Percentiles rank a stretch among this genome's conserved stretches.
Conservation (phyloP, 441 rosid genomes). For the Gossypium davidsonii region DNA sequence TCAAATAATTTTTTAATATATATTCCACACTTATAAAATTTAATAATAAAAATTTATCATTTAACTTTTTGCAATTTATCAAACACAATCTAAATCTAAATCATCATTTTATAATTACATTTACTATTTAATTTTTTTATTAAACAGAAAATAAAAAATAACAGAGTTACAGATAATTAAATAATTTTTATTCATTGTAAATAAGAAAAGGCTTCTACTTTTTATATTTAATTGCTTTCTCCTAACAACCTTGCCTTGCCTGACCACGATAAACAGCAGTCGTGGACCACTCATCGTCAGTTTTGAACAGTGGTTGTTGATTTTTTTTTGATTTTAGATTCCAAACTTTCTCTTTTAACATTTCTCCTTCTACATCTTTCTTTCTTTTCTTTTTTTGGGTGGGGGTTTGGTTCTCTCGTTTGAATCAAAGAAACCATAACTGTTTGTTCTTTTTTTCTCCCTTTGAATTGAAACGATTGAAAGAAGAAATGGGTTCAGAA, state of each 20-base stretch:
- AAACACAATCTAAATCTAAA: no score
- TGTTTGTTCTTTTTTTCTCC: background rate
- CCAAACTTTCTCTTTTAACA: background rate
- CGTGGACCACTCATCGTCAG: background rate
- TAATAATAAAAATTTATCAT: no score
- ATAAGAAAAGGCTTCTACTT: background rate
- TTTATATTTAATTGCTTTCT: background rate
- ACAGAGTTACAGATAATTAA: no score
- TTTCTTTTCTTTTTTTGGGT: background rate
- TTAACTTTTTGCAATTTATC: no score
- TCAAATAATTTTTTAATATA: no score
- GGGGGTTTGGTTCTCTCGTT: background rate
- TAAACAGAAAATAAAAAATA: no score
- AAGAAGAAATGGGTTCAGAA: slow-evolving; percentile 44
- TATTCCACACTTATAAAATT: no score
- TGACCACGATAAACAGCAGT: background rate
- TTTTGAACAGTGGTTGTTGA: slow-evolving; percentile 13
- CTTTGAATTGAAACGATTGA: slow-evolving; percentile 5
- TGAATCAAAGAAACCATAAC: slow-evolving; percentile 2
- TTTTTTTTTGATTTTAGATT: background rate
- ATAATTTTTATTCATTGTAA: no score
- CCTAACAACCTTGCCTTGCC: background rate
- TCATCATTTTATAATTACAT: no score
- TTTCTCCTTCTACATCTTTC: background rate
- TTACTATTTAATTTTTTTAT: no score